These are phyloP conservation scores for Scleromitrula shiraiana DNA, from an alignment of 2,329 filamentous ascomycete genomes.

Conservation along the genomic window DNA sequence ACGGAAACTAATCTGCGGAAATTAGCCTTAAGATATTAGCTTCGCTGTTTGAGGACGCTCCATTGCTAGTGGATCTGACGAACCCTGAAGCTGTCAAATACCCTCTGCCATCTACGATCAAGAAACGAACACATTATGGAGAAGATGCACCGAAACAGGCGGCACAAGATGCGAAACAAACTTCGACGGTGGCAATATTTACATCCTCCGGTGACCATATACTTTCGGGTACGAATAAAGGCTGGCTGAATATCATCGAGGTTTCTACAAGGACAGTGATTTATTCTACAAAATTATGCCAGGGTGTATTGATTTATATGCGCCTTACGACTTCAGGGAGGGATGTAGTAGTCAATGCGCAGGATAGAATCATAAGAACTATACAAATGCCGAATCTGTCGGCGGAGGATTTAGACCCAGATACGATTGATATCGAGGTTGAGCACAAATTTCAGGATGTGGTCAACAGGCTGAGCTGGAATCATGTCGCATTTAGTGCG, in stretches of 20 bases:
- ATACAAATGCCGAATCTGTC: slow-evolving; percentile 77
- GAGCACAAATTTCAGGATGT: slow-evolving; percentile 99
- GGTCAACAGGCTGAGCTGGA: slow-evolving; percentile 92
- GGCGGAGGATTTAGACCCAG: slow-evolving; percentile 62
- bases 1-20: neutral
- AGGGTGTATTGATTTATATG: slow-evolving; percentile 79
- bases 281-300: slow-evolving; percentile 82
- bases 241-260: slow-evolving; percentile 92
- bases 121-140: slow-evolving; percentile 64
- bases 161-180: slow-evolving; percentile 88
- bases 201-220: slow-evolving; percentile 81
- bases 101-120: slow-evolving; percentile 65
- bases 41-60: slow-evolving; percentile 88
- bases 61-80: slow-evolving; percentile 76
- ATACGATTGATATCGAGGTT: slow-evolving; percentile 80
- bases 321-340: slow-evolving; percentile 77
- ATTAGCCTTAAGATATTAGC: slow-evolving; percentile 74
- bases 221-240: slow-evolving; percentile 87
- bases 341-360: slow-evolving; percentile 84
- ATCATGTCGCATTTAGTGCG: slow-evolving; percentile 90
- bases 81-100: slow-evolving; percentile 64
- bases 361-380: slow-evolving; percentile 90
- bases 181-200: slow-evolving; percentile 88
- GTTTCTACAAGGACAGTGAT: slow-evolving; percentile 72
- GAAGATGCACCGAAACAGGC: slow-evolving; percentile 72